Conservation (phyloP, 805 yeast species). For the Saturnispora dispora region DNA sequence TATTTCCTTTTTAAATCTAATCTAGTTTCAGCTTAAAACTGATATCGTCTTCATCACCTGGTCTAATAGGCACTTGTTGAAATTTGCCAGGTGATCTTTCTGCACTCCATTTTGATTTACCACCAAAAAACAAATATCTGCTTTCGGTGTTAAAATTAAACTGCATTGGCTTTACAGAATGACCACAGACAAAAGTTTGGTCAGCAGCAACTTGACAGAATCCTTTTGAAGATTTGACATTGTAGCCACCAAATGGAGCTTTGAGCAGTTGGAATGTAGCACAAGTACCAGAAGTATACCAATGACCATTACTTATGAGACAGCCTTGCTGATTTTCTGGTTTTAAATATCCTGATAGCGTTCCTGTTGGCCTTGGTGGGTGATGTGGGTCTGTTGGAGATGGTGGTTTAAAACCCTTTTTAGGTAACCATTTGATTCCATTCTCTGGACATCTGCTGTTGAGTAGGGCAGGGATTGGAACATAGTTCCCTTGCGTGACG, state of each 20-base stretch:
- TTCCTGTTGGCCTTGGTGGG: constrained; percentile 26
- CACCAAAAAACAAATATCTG: constrained; percentile 49
- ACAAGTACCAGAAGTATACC: constrained; percentile 78
- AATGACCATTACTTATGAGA: constrained; percentile 75
- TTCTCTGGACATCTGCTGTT: constrained; percentile 55
- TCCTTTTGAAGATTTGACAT: constrained; percentile 62
- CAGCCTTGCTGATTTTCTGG: constrained; percentile 56
- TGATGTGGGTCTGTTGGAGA: constrained; percentile 23
- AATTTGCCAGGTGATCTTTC: constrained; percentile 33
- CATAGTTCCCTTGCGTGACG: constrained; percentile 53
- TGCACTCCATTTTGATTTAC: constrained; percentile 54
- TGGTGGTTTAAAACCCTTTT: constrained; percentile 29
- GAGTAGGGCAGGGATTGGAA: constrained; percentile 49
- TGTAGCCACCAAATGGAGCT: constrained; percentile 65
- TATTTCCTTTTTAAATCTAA: not conserved
- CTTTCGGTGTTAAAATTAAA: constrained; percentile 44
- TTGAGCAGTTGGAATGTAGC: constrained; percentile 58
- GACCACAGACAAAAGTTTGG: constrained; percentile 26
- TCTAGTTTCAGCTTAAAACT: constrained; percentile 5
- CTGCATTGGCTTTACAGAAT: constrained; percentile 37
- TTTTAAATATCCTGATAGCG: constrained; percentile 38
- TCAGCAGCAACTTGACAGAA: constrained; percentile 45
- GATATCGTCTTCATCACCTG: constrained; percentile 32
- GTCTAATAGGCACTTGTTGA: constrained; percentile 39
- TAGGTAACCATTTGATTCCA: constrained; percentile 70